Evolutionary conservation across 139 green algal genomes (phyloP), one percentile per base, ranked within the genome.

Genomic region (Chlorella sp.): DNA sequence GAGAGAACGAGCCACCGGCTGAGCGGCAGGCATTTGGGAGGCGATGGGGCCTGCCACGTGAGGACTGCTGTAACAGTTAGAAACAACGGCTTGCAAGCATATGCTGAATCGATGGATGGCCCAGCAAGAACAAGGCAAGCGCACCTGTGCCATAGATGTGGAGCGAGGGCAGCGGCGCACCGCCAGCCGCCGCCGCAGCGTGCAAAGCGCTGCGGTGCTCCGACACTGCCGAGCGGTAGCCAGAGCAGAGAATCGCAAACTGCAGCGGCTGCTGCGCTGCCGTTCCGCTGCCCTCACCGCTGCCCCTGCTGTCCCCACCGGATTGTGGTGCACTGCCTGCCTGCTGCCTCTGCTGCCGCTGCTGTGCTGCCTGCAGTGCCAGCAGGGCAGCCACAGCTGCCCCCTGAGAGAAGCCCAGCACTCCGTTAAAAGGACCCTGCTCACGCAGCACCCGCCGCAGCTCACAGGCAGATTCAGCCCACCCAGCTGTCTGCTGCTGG

Each of bases 331-430:
- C 32, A 26, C 7, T 37, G 78, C 22, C 24, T 9, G 24, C 78
- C 64, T 36, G 32, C 82, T 80, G 37, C 83, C 37, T 64, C 64
- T 81, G 64, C 64, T 68, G 80, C 90, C 94, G 91, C 88, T 93
- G 85, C 77, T 71, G 40, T 75, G 91, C 76, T 81, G 28, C 9
- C 66, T 60, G 68, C 68, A 93, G 91, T 40, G 64, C 88, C 53
- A 96, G 86, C 19, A 87, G 69, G 0, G 93, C 94, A 0, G 91
- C 93, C 22, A 96, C 90, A 3, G 89, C 89, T 0, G 93, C 92
- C 24, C 86, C 96, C 91, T 98, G 97, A 7, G 94, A 97, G 79
- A 99, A 98, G 2, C 97, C 97, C 57, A 98, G 85, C 12, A 99
- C 89, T 22, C 97, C 97, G 76, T 99, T 96, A 85, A 97, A 97